Evolutionary conservation across 148 eudicot species (phyloP).

Genomic region (Fagopyrum tataricum): DNA sequence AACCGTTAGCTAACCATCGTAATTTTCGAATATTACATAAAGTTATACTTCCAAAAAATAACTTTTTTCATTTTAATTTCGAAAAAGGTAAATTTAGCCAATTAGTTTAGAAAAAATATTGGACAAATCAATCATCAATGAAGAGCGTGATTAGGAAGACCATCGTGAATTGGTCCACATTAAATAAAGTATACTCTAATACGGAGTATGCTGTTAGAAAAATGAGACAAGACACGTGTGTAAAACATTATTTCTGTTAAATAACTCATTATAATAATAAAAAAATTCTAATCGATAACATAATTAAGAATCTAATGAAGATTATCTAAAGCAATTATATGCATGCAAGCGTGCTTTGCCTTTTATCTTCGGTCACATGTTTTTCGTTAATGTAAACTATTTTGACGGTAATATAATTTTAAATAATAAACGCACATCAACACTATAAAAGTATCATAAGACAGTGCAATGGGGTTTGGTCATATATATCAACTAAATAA

Average conservation of each 20-base stretch:
- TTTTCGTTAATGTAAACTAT: background rate
- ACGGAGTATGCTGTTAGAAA: too few relatives aligned
- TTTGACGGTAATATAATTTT: background rate
- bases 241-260: background rate
- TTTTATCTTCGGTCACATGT: background rate
- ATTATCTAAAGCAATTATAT: background rate
- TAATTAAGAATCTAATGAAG: background rate
- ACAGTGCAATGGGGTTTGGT: background rate
- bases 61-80: too few relatives aligned
- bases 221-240: background rate
- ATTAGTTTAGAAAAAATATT: too few relatives aligned
- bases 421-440: background rate
- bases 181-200: too few relatives aligned
- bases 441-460: background rate
- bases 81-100: too few relatives aligned
- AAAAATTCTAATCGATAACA: background rate
- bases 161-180: too few relatives aligned
- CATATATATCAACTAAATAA: background rate
- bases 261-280: background rate
- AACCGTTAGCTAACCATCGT: too few relatives aligned
- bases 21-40: too few relatives aligned
- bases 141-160: too few relatives aligned
- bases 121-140: too few relatives aligned
- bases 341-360: background rate
- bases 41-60: too few relatives aligned